Evolutionary conservation across 1,284 basidiomycete genomes (phyloP).

Genomic region (Sanghuangporus baumii): DNA sequence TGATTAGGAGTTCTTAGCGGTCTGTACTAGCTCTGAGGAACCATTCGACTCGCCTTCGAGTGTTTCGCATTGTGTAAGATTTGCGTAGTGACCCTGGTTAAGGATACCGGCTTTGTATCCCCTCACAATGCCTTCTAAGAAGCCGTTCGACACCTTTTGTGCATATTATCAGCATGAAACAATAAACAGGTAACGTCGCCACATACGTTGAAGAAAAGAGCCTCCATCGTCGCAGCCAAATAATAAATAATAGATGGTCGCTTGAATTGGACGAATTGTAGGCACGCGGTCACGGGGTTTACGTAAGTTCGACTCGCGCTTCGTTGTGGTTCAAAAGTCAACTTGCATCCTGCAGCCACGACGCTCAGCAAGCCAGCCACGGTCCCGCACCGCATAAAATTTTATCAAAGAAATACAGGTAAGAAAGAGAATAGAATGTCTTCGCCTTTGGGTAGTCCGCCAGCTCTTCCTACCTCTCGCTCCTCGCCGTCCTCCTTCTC

Average conservation of each 20-base stretch:
- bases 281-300: not conserved
- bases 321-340: not conserved
- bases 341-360: not conserved
- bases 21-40: not conserved
- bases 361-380: slow-evolving; percentile 1
- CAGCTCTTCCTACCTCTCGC: not conserved
- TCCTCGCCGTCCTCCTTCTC: slow-evolving; percentile 1
- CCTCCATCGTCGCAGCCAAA: slow-evolving; percentile 56
- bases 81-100: slow-evolving; percentile 85
- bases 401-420: not conserved
- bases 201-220: slow-evolving; percentile 80
- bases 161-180: slow-evolving; percentile 23
- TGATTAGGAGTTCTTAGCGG: slow-evolving; percentile 27
- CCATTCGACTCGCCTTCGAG: slow-evolving; percentile 71
- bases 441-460: not conserved
- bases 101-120: slow-evolving; percentile 95
- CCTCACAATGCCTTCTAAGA: slow-evolving; percentile 88
- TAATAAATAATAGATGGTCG: no score
- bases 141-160: slow-evolving; percentile 71
- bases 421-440: not conserved
- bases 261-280: not conserved
- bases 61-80: slow-evolving; percentile 95
- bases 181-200: slow-evolving; percentile 25
- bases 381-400: no score
- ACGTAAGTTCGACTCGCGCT: not conserved